phyloP scores from a whole-genome alignment of 495 filamentous ascomycete species.

The Aspergillus sclerotiicarbonarius region DNA sequence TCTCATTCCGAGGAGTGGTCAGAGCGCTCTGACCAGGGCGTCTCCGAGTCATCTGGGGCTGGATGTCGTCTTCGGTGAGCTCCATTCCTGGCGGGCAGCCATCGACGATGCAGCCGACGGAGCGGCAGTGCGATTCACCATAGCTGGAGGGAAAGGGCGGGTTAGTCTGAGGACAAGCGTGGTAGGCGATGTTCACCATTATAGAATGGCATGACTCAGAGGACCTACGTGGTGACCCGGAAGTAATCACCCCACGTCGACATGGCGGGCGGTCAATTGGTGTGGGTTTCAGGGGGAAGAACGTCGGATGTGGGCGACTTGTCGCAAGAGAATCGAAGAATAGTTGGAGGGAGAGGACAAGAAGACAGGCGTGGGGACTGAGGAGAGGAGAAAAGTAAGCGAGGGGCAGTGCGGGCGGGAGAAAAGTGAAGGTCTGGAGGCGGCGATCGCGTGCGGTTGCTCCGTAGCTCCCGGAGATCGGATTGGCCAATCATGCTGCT shows the following conservation, averaged over 20 bases:
- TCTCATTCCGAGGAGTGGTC: constrained; percentile 90
- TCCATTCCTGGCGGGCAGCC: constrained; percentile 86
- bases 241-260: constrained; percentile 90
- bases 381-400: neutral
- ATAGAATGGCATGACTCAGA: neutral
- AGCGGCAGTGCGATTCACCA: constrained; percentile 87
- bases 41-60: constrained; percentile 89
- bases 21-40: constrained; percentile 88
- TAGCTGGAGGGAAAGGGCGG: constrained; percentile 53
- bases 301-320: neutral
- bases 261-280: constrained; percentile 40
- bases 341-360: neutral
- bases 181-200: no score
- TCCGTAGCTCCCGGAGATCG: constrained; percentile 24
- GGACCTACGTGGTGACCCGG: constrained; percentile 76
- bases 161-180: neutral
- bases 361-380: neutral
- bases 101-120: constrained; percentile 88
- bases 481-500: neutral
- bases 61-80: constrained; percentile 86
- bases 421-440: neutral
- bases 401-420: neutral
- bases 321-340: neutral
- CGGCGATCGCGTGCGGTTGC: constrained; percentile 2
- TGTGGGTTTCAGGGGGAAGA: neutral